Conservation (phyloP, 345 rosid genomes). For the Capsella bursapastoris region DNA sequence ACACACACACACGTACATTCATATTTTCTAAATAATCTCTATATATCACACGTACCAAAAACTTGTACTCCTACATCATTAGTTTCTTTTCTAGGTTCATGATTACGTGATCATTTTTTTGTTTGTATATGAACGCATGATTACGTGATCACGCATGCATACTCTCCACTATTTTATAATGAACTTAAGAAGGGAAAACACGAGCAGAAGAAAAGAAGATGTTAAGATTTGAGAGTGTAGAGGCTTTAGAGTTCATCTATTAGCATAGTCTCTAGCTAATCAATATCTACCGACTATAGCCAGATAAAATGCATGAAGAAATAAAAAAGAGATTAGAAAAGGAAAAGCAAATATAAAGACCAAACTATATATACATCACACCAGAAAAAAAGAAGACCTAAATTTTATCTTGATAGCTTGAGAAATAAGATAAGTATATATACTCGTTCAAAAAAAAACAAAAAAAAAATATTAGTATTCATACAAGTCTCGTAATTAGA, state of each 20-base stretch:
- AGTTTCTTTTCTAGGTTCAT: slow-evolving; percentile 17
- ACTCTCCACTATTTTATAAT: too few species aligned
- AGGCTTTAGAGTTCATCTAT: too few species aligned
- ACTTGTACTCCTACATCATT: not conserved
- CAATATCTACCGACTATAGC: not conserved
- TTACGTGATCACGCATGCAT: slow-evolving; percentile 7
- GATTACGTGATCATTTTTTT: slow-evolving; percentile 18
- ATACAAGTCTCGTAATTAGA: not conserved
- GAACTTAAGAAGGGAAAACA: too few species aligned
- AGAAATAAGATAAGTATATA: slow-evolving; percentile 41
- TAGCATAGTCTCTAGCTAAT: slow-evolving; percentile 5
- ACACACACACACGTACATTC: not conserved
- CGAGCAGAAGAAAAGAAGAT: too few species aligned
- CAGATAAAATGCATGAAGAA: slow-evolving; percentile 14
- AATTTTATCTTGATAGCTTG: slow-evolving; percentile 36
- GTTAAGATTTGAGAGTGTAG: too few species aligned
- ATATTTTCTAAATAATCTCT: not conserved
- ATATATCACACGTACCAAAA: slow-evolving; percentile 5
- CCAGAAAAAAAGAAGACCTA: not conserved
- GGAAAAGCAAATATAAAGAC: slow-evolving; percentile 14
- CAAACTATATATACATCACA: not conserved
- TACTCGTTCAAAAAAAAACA: too few species aligned
- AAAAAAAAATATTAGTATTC: not conserved
- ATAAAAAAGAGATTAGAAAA: slow-evolving; percentile 2
- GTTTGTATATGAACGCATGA: not conserved